A percentile compares a stretch with the other conserved stretches of the same genome.
Conservation (phyloP, 1,284 basidiomycete genomes). For the Salmacisia buchloeana region DNA sequence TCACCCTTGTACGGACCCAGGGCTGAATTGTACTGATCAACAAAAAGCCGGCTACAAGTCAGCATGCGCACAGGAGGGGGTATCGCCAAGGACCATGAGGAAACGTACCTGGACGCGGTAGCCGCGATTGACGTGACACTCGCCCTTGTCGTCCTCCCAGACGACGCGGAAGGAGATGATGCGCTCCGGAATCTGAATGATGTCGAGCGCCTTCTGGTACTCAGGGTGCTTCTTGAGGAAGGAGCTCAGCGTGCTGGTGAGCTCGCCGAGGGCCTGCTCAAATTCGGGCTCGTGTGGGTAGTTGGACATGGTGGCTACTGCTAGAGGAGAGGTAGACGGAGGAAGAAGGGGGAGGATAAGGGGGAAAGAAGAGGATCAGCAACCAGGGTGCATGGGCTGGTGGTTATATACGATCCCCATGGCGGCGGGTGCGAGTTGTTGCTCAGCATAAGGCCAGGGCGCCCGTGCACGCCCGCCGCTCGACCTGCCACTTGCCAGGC, state of each 20-base stretch:
- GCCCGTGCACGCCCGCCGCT: too few relatives aligned
- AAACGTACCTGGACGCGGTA: constrained; percentile 64
- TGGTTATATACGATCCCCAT: too few relatives aligned
- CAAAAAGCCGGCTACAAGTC: constrained; percentile 1
- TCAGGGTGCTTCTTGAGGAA: constrained; percentile 68
- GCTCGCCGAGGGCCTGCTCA: constrained; percentile 65
- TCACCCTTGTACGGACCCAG: constrained; percentile 79
- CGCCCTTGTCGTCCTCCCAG: constrained; percentile 58
- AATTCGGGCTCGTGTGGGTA: constrained; percentile 58
- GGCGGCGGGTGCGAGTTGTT: too few relatives aligned
- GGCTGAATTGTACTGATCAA: constrained; percentile 67
- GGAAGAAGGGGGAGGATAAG: background rate
- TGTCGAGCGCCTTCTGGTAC: constrained; percentile 67
- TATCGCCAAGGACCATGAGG: background rate
- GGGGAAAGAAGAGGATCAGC: too few relatives aligned
- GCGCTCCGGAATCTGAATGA: constrained; percentile 70
- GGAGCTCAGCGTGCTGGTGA: constrained; percentile 62
- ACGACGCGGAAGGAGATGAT: constrained; percentile 62
- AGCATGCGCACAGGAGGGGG: background rate
- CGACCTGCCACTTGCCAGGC: too few relatives aligned
- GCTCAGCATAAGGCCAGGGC: too few relatives aligned
- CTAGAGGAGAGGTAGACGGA: background rate
- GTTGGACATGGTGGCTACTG: constrained; percentile 22
- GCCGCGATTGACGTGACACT: constrained; percentile 66
- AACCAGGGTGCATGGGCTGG: too few relatives aligned